Evolutionary conservation across 768 basidiomycete species (phyloP).

Genomic region (Trametes elegans): DNA sequence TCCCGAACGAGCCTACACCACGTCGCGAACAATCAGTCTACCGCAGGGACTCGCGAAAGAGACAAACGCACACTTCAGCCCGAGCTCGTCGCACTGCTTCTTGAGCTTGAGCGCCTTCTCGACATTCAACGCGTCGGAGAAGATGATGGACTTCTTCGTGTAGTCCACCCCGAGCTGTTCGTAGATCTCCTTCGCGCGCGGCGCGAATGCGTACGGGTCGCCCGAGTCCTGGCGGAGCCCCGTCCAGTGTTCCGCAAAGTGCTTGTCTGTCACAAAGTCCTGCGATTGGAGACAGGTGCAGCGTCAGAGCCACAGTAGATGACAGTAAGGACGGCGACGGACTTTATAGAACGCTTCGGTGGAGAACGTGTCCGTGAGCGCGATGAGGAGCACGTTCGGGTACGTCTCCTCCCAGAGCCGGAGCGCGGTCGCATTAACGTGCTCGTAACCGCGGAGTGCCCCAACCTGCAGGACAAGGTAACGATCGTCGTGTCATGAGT

Average conservation of each 20-base stretch:
- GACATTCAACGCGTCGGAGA: constrained; percentile 77
- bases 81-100: constrained; percentile 69
- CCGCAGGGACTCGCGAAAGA: too few relatives aligned
- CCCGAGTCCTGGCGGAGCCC: constrained; percentile 94
- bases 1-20: constrained; percentile 77
- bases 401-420: constrained; percentile 86
- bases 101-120: constrained; percentile 70
- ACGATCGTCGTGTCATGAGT: neutral
- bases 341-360: constrained; percentile 83
- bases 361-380: constrained; percentile 95
- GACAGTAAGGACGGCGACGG: neutral
- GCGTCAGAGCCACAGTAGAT: too few relatives aligned
- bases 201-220: constrained; percentile 80
- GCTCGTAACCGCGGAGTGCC: constrained; percentile 79
- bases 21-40: neutral
- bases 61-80: constrained; percentile 55
- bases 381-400: constrained; percentile 55
- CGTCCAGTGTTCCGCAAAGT: constrained; percentile 68
- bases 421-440: constrained; percentile 70
- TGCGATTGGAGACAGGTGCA: too few relatives aligned
- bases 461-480: constrained; percentile 53
- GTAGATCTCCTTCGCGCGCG: constrained; percentile 71
- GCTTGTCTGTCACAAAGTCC: constrained; percentile 58
- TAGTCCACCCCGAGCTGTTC: constrained; percentile 65
- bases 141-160: constrained; percentile 69